Evolutionary conservation across 2,329 filamentous ascomycete species (phyloP), one percentile per base, ranked within the genome.

Genomic region (Aschersonia sp.): DNA sequence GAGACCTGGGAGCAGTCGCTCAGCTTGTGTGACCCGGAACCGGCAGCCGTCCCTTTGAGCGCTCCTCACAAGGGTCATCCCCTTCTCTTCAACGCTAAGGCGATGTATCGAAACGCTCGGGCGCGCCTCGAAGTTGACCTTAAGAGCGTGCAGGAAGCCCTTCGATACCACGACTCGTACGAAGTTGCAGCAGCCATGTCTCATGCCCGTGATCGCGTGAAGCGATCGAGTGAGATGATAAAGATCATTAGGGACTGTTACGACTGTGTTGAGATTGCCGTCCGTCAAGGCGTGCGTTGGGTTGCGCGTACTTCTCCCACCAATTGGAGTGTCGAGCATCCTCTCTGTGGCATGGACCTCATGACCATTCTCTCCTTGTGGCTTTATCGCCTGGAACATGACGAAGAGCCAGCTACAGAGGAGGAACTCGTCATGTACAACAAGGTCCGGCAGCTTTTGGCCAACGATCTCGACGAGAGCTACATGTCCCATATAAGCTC

Each of bases 1-100:
- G 91, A 97, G 70, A 96, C 91, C n/a, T 98, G 92, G 92, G 89
- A 97, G 72, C 94, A 86, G 68, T 96, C 91, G 41, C 78, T 97
- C 29, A 88, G 94, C 49, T 77, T 94, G 52, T 96, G 89, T 64
- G 91, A 97, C 69, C 84, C 89, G 2, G 92, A 98, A 67, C 82
- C 80, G 10, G 86, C 91, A 47, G 78, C 88, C 9, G 87, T 96
- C 46, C 88, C 89, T 47, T 77, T 97, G 55, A 94, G 87, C 63
- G 89, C 91, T 31, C 91, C 92, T 45, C 89, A 97, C 68, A 94
- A 94, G 65, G 89, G 89, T 12, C 92, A 97, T 61, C 92, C 92
- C 20, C 74, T 98, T 47, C 89, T 96, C 58, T 97, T 97, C 78
- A 98, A 98, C 64, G 91, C 92, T 49, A 92, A 92, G 80, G 92